Evolutionary conservation across 768 basidiomycete species (phyloP).

Genomic region (Amanita subjunquillea): DNA sequence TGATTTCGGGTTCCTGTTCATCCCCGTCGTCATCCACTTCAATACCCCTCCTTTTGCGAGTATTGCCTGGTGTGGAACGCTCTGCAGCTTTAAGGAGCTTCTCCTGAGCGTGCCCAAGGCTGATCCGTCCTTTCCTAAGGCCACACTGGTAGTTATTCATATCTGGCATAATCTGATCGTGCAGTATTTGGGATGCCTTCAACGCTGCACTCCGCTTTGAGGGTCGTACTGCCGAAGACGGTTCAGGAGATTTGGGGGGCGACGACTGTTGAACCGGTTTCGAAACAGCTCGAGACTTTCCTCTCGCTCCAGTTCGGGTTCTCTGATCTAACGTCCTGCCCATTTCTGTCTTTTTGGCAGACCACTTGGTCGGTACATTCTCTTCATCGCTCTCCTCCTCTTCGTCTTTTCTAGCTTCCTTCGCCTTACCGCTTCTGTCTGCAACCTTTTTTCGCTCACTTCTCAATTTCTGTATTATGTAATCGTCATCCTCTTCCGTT

Average conservation of each 20-base stretch:
- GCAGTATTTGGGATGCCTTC: slow-evolving; percentile 40
- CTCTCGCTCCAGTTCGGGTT: background rate
- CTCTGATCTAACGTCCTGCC: background rate
- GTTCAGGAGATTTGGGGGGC: background rate
- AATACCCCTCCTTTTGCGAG: slow-evolving; percentile 7
- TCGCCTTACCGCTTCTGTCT: background rate
- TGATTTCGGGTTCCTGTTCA: background rate
- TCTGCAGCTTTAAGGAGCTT: background rate
- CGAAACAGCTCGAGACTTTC: background rate
- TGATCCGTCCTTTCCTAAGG: slow-evolving; percentile 23
- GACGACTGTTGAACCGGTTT: slow-evolving; percentile 1
- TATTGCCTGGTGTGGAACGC: background rate
- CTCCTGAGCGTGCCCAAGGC: background rate
- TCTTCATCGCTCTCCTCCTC: background rate
- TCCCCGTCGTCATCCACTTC: background rate
- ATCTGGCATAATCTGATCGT: slow-evolving; percentile 71
- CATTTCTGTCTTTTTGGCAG: background rate
- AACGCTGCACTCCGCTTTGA: slow-evolving; percentile 32
- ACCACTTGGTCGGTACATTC: background rate
- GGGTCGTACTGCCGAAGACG: background rate
- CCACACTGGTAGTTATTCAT: slow-evolving; percentile 61
- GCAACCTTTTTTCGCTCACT: background rate
- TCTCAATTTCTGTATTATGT: background rate
- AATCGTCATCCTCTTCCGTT: background rate
- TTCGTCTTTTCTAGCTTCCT: background rate